Percentiles rank a stretch among this genome's conserved stretches.
These are phyloP conservation scores for Globisporangium spiculum DNA, from an alignment of 352 stramenopile species.

Conservation along the genomic window DNA sequence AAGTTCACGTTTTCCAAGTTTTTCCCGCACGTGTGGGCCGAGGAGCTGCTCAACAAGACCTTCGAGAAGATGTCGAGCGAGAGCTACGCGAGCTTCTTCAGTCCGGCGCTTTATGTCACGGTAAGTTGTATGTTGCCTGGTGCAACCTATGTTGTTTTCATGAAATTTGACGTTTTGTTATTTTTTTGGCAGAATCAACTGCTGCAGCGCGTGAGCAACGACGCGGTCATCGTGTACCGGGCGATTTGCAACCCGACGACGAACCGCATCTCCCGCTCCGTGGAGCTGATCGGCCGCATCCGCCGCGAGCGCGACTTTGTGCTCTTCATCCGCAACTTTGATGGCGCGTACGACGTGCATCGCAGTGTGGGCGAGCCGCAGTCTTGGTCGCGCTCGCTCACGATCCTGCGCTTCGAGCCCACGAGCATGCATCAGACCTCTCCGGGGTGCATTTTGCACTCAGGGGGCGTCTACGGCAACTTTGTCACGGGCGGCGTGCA, in stretches of 20 bases:
- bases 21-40: slow-evolving; percentile 42
- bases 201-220: slow-evolving; percentile 39
- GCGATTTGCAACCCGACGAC: slow-evolving; percentile 45
- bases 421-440: slow-evolving; percentile 25
- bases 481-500: slow-evolving; percentile 34
- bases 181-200: slow-evolving; percentile 32
- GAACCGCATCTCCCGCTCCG: slow-evolving; percentile 33
- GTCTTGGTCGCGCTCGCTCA: slow-evolving; percentile 41
- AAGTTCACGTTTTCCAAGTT: slow-evolving; percentile 52
- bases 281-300: slow-evolving; percentile 47
- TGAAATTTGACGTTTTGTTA: not conserved
- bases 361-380: slow-evolving; percentile 29
- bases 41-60: slow-evolving; percentile 40
- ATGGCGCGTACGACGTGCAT: slow-evolving; percentile 32
- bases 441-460: slow-evolving; percentile 39
- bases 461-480: slow-evolving; percentile 41
- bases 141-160: not conserved
- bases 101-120: slow-evolving; percentile 38
- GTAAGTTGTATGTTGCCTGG: slow-evolving; percentile 12
- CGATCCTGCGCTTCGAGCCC: slow-evolving; percentile 44
- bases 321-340: slow-evolving; percentile 41
- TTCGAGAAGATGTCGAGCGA: slow-evolving; percentile 40
- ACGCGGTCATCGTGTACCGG: slow-evolving; percentile 52
- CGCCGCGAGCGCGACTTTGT: slow-evolving; percentile 41
- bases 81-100: slow-evolving; percentile 52